phyloP scores from a whole-genome alignment of 2,329 filamentous ascomycete genomes.

The Ophiosphaerella narmari region DNA sequence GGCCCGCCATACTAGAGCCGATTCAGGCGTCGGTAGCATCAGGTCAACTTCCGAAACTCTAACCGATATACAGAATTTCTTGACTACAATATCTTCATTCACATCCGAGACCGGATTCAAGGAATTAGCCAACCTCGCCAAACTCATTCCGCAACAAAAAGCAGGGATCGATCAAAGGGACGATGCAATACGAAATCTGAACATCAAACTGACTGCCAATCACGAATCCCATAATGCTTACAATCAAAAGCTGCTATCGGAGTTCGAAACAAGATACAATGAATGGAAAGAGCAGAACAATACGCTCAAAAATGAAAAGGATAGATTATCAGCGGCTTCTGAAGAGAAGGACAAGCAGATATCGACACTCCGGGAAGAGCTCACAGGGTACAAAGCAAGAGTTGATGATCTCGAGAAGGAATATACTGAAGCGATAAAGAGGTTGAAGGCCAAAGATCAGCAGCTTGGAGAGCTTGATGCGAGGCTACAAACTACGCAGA shows the following conservation, averaged over 20 bases:
- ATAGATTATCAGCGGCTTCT: not conserved
- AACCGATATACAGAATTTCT: not conserved
- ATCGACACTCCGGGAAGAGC: not conserved
- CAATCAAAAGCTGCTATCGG: not conserved
- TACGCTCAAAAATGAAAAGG: not conserved
- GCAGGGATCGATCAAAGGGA: not conserved
- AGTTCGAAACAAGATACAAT: slow-evolving; percentile 1
- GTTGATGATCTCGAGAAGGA: slow-evolving; percentile 1
- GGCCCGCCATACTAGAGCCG: not conserved
- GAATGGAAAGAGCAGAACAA: slow-evolving; percentile 2
- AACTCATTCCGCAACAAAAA: not conserved
- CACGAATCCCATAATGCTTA: not conserved
- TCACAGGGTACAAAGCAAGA: not conserved
- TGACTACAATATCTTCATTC: not conserved
- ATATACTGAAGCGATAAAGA: not conserved
- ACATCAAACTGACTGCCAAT: not conserved
- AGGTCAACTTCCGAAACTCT: not conserved
- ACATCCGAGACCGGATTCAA: slow-evolving; percentile 2
- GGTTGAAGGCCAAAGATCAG: slow-evolving; percentile 1
- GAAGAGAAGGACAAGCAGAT: not conserved
- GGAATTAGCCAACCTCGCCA: not conserved
- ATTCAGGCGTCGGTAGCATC: not conserved
- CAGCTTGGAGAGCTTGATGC: not conserved
- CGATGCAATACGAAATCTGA: not conserved
- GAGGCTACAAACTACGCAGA: not conserved